Conservation (phyloP, 2,329 filamentous ascomycete genomes). For the Corynespora cassiicola region DNA sequence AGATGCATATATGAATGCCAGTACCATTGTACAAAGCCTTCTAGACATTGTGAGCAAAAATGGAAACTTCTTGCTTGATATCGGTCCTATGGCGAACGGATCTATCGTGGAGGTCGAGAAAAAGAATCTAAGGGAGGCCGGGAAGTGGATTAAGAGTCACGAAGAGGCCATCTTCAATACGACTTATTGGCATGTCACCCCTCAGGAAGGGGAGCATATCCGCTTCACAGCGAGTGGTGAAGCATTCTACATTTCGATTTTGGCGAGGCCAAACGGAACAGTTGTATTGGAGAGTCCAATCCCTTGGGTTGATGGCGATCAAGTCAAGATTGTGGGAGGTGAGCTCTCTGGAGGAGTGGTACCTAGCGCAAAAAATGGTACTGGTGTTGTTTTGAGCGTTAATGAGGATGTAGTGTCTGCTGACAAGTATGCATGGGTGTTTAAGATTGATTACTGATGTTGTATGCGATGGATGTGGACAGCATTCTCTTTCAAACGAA, state of each 20-base stretch:
- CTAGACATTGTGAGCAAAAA: conserved; percentile 63
- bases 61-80: conserved; percentile 63
- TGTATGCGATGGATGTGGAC: too few relatives aligned
- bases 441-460: conserved; percentile 19
- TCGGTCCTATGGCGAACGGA: conserved; percentile 62
- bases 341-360: conserved; percentile 34
- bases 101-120: conserved; percentile 58
- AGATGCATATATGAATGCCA: conserved; percentile 59
- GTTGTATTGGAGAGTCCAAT: conserved; percentile 47
- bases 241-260: conserved; percentile 60
- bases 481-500: too few relatives aligned
- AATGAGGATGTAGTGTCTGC: conserved; percentile 8
- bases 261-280: conserved; percentile 49
- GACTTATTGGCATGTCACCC: conserved; percentile 59
- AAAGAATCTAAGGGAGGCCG: conserved; percentile 57
- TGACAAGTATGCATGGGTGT: conserved; percentile 17
- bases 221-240: conserved; percentile 60
- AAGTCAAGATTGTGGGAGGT: conserved; percentile 49
- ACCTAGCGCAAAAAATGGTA: conserved; percentile 4
- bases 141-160: conserved; percentile 60
- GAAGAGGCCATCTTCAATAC: conserved; percentile 64
- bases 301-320: conserved; percentile 51
- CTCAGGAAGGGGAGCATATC: conserved; percentile 52
- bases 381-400: conserved; percentile 9
- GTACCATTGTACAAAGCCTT: conserved; percentile 53